Percentiles rank a stretch among this genome's conserved stretches.
phyloP scores from a whole-genome alignment of 352 stramenopile species.

The Pythium aristosporum region DNA sequence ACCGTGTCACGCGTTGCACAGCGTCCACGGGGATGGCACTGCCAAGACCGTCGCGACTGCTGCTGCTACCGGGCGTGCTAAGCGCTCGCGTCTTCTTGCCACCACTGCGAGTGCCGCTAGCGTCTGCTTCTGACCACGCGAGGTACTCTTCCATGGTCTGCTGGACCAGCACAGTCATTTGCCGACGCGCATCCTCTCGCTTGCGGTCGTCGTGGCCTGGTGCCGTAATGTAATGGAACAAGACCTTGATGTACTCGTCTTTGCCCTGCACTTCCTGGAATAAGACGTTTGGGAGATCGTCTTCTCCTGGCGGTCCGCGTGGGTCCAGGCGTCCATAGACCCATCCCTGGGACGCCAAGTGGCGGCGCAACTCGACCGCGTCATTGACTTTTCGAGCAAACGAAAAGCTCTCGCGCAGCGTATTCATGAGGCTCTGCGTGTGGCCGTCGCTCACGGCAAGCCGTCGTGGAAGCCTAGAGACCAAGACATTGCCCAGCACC shows the following conservation, averaged over 20 bases:
- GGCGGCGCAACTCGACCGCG: conserved; percentile 45
- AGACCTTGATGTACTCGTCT: conserved; percentile 69
- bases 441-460: conserved; percentile 65
- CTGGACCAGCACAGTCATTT: conserved; percentile 67
- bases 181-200: conserved; percentile 58
- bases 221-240: conserved; percentile 45
- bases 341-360: conserved; percentile 43
- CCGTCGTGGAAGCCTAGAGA: conserved; percentile 36
- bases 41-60: neutral
- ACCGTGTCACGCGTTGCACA: conserved; percentile 51
- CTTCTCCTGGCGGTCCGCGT: conserved; percentile 25
- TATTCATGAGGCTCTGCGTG: conserved; percentile 41
- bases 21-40: conserved; percentile 39
- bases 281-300: conserved; percentile 66
- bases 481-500: conserved; percentile 66
- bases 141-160: conserved; percentile 68
- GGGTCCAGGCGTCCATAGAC: conserved; percentile 51
- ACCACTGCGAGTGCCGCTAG: conserved; percentile 3
- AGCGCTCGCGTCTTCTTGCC: too few species aligned
- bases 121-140: conserved; percentile 39
- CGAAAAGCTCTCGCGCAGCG: conserved; percentile 67
- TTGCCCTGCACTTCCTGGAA: conserved; percentile 78
- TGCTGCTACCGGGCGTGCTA: conserved; percentile 1
- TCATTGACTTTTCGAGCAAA: conserved; percentile 81
- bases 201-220: conserved; percentile 34